Evolutionary conservation across 192 early-diverging fungal genomes (phyloP), one percentile per base, ranked within the genome.

Genomic region (Rhizoclosmatium globosum): DNA sequence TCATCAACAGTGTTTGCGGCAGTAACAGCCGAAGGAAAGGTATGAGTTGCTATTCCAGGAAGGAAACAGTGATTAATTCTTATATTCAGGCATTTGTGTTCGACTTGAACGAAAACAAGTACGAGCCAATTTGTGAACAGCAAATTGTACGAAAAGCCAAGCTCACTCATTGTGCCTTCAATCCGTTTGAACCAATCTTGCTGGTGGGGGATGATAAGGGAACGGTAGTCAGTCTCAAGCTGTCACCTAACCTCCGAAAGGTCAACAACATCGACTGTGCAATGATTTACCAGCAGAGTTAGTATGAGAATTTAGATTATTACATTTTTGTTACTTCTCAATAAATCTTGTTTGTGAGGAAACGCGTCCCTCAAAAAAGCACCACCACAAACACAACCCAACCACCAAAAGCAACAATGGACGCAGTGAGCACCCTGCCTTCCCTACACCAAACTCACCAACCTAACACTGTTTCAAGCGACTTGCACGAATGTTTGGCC

Each of bases 1-100:
- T 89, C 88, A 38, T 88, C 86, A 13, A 90, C 90, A 2, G 87
- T 91, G 11, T 91, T 91, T 77, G 89, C 90, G 2, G 90, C 89
- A 1, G 88, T 79, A 2, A 91, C 90, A 7, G 79, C 86, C 4
- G 90, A 91, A 47, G 90, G 90, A 74, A 89, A 89, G 82, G 90
- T 91, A 73, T 2, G n/a, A 15, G 79, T 81, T 64, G 31, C 50
- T 80, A 11, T 3, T 1, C 3, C 7, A 69, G 15, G 31, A 31
- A 31, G 31, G 31, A 31, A 31, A 31, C 31, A 31, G 31, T 31
- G 31, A 31, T 31, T 31, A 31, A 31, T 31, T 31, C 31, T 31
- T 31, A 31, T 31, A 31, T 11, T 13, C 57, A 90, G 89, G 84
- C 87, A 3, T 87, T 84, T 61, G 86, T 91, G 0, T 91, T 82